These are phyloP conservation scores for Wallacemonas sp. DNA, from an alignment of 208 protist species.

Conservation along the genomic window DNA sequence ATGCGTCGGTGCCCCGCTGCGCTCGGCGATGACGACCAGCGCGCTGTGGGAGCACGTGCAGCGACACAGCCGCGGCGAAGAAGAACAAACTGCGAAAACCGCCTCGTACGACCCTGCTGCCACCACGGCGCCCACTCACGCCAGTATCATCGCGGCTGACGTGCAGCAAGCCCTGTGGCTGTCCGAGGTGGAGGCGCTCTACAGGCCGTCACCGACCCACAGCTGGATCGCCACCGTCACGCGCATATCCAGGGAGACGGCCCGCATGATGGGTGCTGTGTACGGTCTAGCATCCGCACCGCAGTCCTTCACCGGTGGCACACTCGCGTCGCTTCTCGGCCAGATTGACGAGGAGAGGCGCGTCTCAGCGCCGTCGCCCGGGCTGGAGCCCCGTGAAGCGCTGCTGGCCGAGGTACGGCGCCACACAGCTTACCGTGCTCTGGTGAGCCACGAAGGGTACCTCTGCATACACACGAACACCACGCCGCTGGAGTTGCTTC, in stretches of 20 bases:
- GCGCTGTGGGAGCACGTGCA: conserved; percentile 2
- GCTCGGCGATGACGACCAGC: conserved; percentile 31
- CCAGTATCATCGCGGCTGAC: conserved; percentile 60
- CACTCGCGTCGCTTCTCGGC: conserved; percentile 25
- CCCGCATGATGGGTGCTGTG: conserved; percentile 50
- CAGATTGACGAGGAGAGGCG: conserved; percentile 34
- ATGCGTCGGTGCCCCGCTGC: conserved; percentile 53
- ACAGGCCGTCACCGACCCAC: conserved; percentile 32
- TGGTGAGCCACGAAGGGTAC: conserved; percentile 47
- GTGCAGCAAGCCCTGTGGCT: conserved; percentile 60
- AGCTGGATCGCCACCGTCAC: conserved; percentile 40
- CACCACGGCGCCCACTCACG: conserved; percentile 17
- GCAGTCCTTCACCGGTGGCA: conserved; percentile 22
- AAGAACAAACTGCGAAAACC: neutral
- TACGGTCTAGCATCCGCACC: conserved; percentile 59
- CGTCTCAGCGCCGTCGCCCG: conserved; percentile 16
- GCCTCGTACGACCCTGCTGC: conserved; percentile 13
- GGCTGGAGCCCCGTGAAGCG: neutral
- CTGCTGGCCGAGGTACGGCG: conserved; percentile 42
- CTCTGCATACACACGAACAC: neutral
- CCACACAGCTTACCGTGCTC: conserved; percentile 50
- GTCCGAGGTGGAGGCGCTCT: conserved; percentile 51
- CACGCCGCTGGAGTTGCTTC: conserved; percentile 25
- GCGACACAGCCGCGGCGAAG: neutral
- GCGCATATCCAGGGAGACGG: conserved; percentile 47